Evolutionary conservation across 23 red algal species (phyloP).

Genomic region (Gracilaria domingensis): DNA sequence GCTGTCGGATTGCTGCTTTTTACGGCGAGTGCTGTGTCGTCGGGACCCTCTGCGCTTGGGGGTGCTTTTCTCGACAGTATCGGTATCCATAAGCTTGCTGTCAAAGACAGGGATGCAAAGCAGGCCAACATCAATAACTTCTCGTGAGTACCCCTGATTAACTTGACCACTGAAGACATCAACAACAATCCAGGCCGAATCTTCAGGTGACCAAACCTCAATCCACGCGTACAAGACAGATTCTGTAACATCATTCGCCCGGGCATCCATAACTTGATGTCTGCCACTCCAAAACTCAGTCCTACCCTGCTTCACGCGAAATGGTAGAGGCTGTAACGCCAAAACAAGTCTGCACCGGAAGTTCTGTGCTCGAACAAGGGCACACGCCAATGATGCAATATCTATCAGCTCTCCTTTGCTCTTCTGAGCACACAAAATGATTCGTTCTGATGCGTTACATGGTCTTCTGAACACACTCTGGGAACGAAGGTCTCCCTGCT

Average conservation of each 20-base stretch:
- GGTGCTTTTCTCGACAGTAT: background rate
- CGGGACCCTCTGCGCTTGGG: background rate
- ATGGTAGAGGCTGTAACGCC: conserved; percentile 36
- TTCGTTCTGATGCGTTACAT: conserved; percentile 35
- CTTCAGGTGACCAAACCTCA: conserved; percentile 67
- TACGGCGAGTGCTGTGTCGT: background rate
- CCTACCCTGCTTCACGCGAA: background rate
- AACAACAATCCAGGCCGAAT: conserved; percentile 68
- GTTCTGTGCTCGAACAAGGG: conserved; percentile 50
- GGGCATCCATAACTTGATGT: conserved; percentile 13
- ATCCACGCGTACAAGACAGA: conserved; percentile 68
- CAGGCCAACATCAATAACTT: conserved; percentile 27
- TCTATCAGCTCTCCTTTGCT: conserved; percentile 48
- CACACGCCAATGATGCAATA: conserved; percentile 20
- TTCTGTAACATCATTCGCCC: background rate
- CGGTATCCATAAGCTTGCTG: background rate
- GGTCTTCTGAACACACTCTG: background rate
- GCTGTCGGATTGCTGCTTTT: background rate
- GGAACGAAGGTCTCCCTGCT: background rate
- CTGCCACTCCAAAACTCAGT: background rate
- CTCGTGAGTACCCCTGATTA: conserved; percentile 10
- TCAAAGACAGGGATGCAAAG: conserved; percentile 16
- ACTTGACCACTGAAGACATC: conserved; percentile 61
- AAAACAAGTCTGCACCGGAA: conserved; percentile 59
- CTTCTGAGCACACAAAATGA: conserved; percentile 1